Base-by-base conservation (phyloP, 2,329 filamentous ascomycete species). In the Epichloe sylvatica region DNA sequence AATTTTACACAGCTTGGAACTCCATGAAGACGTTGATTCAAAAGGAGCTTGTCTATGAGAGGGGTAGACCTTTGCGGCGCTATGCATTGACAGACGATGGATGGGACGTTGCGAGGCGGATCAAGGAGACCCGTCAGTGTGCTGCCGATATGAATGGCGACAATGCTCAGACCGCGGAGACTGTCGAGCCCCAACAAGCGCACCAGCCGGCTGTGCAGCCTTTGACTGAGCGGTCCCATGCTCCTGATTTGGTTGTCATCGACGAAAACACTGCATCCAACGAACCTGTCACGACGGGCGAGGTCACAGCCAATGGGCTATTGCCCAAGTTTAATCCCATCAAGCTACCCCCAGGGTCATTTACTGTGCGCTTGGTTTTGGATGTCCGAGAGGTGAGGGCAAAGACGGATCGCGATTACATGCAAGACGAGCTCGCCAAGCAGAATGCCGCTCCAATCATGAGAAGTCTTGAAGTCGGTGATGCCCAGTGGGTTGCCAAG, bases 401-500 rank as follows among this genome's bases (percentile, higher is more conserved):
- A 5, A 82, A 78, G 54, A 83, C 75, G 30, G 84, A 91, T 59
- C 74, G 86, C 49, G 83, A 88, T 57, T 90, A 90, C 59, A 84
- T 91, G 62, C 77, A 84, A 56, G 76, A 83, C 21, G 80, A 87
- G 58, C 75, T 92, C 12, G 67, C 70, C 11, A 83, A 85, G 55
- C 78, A 76, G 54, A 82, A 80, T 0, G 74, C 84, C 17, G 72
- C 68, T 19, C 80, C 83, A 0, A 76, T 84, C 19, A 80, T 86
- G 63, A 77, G 84, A 17, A 72, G 77, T 4, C 69, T 91, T 34
- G 80, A 85, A 53, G 69, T 91, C 1, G 86, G 86, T 1, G 86
- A 92, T 59, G 80, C 79, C 0, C 75, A 88, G 52, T 92, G 86
- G 86, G 74, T 92, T 35, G 86, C 86, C 39, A 87, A 84, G 62